Percentiles rank a stretch among this genome's conserved stretches.
phyloP scores from a whole-genome alignment of 1,139 yeast species.

The Suhomyces bolitotheri region DNA sequence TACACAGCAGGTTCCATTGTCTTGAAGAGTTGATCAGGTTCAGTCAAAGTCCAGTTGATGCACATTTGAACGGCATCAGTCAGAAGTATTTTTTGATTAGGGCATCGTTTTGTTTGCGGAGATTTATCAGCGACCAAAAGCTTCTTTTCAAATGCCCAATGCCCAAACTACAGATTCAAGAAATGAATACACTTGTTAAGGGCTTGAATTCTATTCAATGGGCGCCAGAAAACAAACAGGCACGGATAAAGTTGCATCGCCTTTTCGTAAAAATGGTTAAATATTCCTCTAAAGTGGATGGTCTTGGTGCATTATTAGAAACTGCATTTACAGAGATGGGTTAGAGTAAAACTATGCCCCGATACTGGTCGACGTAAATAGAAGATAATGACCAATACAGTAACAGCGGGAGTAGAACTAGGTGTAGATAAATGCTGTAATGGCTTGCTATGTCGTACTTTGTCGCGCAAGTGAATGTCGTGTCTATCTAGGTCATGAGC shows the following conservation, averaged over 20 bases:
- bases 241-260: constrained; percentile 17
- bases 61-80: constrained; percentile 22
- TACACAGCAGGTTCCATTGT: constrained; percentile 33
- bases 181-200: constrained; percentile 26
- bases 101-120: constrained; percentile 34
- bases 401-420: no score
- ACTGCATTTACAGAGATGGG: background rate
- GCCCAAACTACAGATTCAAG: constrained; percentile 39
- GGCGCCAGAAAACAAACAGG: constrained; percentile 8
- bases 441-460: no score
- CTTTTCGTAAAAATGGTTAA: constrained; percentile 32
- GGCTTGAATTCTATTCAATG: constrained; percentile 24
- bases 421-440: no score
- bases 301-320: constrained; percentile 16
- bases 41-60: constrained; percentile 17
- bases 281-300: constrained; percentile 23
- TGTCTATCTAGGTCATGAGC: no score
- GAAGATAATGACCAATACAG: no score
- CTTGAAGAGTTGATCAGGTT: constrained; percentile 34
- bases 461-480: no score
- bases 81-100: constrained; percentile 30
- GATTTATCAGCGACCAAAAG: constrained; percentile 37
- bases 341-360: background rate
- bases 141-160: constrained; percentile 35
- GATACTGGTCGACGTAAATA: no score